Conservation (phyloP, 805 yeast genomes). For the Wickerhamomyces hampshirensis region DNA sequence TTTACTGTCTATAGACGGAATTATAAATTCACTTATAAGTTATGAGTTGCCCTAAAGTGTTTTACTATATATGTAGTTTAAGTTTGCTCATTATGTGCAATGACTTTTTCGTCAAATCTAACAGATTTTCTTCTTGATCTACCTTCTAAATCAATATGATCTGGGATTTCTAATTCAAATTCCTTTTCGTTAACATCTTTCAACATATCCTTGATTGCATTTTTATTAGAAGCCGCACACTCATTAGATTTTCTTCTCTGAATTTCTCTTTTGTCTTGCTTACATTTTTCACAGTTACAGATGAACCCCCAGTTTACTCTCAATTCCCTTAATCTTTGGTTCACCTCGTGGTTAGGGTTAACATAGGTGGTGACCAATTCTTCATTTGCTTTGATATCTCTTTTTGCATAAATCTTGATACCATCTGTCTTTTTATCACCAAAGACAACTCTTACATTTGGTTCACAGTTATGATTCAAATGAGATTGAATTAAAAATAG, state of each 20-base stretch:
- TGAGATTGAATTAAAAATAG: constrained; percentile 61
- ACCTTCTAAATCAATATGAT: constrained; percentile 16
- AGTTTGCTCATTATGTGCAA: constrained; percentile 43
- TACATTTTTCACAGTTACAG: constrained; percentile 65
- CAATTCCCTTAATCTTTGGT: constrained; percentile 58
- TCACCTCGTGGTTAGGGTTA: constrained; percentile 56
- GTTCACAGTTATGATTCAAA: constrained; percentile 72
- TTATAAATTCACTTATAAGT: no score
- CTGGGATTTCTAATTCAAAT: constrained; percentile 45
- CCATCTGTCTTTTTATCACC: constrained; percentile 43
- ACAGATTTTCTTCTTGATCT: constrained; percentile 58
- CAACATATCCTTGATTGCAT: constrained; percentile 45
- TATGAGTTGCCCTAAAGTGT: no score
- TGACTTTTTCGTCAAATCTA: constrained; percentile 58
- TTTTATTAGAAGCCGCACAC: constrained; percentile 18
- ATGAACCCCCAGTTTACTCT: constrained; percentile 77
- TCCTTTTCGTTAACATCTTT: constrained; percentile 34
- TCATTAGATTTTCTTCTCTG: constrained; percentile 43
- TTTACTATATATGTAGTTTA: no score
- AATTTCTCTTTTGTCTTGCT: constrained; percentile 41
- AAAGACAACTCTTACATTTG: constrained; percentile 54
- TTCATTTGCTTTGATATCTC: constrained; percentile 56
- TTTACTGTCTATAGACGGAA: no score
- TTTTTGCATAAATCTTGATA: constrained; percentile 53
- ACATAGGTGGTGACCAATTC: constrained; percentile 70